Percentiles rank a stretch among this genome's conserved stretches.
phyloP scores from a whole-genome alignment of 345 rosid species.

The Pugionium cornutum region DNA sequence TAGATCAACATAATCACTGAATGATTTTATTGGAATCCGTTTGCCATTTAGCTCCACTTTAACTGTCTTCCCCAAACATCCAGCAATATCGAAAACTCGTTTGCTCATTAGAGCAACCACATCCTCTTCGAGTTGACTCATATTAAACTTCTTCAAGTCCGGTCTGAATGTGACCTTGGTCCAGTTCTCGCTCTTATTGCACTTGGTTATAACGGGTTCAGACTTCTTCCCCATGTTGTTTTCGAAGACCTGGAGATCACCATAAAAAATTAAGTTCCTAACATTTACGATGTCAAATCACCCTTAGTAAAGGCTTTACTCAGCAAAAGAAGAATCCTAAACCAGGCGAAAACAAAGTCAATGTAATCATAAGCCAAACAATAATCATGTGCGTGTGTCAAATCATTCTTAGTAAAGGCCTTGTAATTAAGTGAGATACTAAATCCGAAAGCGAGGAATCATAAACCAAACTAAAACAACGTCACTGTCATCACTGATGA shows the following conservation, averaged over 20 bases:
- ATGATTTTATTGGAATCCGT: slow-evolving; percentile 70
- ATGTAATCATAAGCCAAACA: too few relatives aligned
- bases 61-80: slow-evolving; percentile 91
- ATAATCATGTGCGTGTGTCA: too few relatives aligned
- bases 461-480: too few relatives aligned
- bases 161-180: slow-evolving; percentile 90
- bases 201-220: slow-evolving; percentile 69
- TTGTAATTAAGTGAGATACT: neutral
- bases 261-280: neutral
- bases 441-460: neutral
- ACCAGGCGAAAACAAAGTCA: neutral
- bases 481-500: too few relatives aligned
- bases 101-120: slow-evolving; percentile 93
- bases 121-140: slow-evolving; percentile 80
- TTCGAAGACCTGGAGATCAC: slow-evolving; percentile 62
- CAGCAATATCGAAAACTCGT: slow-evolving; percentile 87
- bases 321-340: neutral
- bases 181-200: slow-evolving; percentile 81
- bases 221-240: slow-evolving; percentile 87
- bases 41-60: slow-evolving; percentile 85
- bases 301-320: neutral
- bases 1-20: slow-evolving; percentile 72
- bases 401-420: too few relatives aligned
- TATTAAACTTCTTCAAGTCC: slow-evolving; percentile 74
- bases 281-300: neutral